Conservation (phyloP, 176 grass and related monocot species). For the Avena atlantica region DNA sequence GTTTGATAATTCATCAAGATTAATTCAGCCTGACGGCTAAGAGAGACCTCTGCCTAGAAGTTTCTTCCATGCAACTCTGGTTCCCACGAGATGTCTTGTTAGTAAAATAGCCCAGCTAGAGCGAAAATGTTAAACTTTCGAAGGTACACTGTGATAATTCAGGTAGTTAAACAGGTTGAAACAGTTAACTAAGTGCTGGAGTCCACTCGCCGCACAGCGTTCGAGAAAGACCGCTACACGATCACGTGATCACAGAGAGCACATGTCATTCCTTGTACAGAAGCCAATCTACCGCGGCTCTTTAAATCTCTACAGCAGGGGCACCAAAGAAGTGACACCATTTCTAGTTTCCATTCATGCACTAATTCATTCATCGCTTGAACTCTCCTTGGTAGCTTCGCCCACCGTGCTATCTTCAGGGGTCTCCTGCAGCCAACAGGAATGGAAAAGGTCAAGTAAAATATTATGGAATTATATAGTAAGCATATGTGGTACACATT, state of each 20-base stretch:
- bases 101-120: not conserved
- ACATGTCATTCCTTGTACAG: slow-evolving; percentile 19
- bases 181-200: not conserved
- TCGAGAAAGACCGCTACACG: not conserved
- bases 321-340: not conserved
- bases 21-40: not conserved
- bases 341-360: not conserved
- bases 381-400: not conserved
- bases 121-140: not conserved
- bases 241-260: slow-evolving; percentile 23
- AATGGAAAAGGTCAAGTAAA: not conserved
- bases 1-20: not conserved
- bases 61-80: not conserved
- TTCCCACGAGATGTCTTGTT: not conserved
- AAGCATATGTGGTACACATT: not conserved
- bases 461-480: not conserved
- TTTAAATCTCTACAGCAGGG: slow-evolving; percentile 25
- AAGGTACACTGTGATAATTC: not conserved
- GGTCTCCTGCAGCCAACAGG: slow-evolving; percentile 32
- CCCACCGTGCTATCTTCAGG: not conserved
- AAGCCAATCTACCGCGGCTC: slow-evolving; percentile 4
- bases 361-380: slow-evolving; percentile 7
- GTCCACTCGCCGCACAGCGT: not conserved
- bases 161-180: not conserved
- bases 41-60: not conserved